Evolutionary conservation across 225 moss, liverwort and hornwort species (phyloP), one percentile per base, ranked within the genome.

Genomic region (Pseudoscleropodium purum): DNA sequence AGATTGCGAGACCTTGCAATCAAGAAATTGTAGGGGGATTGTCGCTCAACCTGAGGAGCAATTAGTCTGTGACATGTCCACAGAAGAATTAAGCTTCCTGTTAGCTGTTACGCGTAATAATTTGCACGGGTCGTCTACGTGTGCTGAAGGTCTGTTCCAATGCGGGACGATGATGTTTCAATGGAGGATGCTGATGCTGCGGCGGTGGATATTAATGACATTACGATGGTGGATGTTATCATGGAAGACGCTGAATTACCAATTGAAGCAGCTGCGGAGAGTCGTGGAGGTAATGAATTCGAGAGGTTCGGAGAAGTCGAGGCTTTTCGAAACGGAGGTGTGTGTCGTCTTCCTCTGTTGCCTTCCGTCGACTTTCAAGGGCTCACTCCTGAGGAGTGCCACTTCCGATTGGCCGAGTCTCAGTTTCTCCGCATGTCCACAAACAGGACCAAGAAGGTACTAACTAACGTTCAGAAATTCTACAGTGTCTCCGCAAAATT

Each of bases 341-440:
- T 79, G 67, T 90, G 80, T 69, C 90, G 94, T 21, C 18, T 92
- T 49, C 45, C 84, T 9, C 74, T 94, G 39, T 21, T 37, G 34
- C 90, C 94, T 26, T 88, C 91, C 27, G 36, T 37, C 10, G 84
- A 67, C 60, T 94, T 88, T 61, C 83, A 92, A 60, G 90, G 92
- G 6, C 59, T 63, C 8, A 79, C 81, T 47, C 64, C 90, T 3
- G 87, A 90, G 85, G 92, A 92, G 13, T 92, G 86, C 79, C 92
- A 92, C 87, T 91, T 90, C 81, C 90, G 92, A 61, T 27, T 85
- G 43, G 92, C 94, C 20, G 91, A 92, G 82, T 91, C 94, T 29
- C 91, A 94, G 61, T 91, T 94, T 74, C 90, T 82, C n/a, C 92
- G 92, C 57, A 91, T 91, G 92, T 92, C 90, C 51, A 54, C 23